Evolutionary conservation across 2,329 filamentous ascomycete genomes (phyloP), one percentile per base, ranked within the genome.

Genomic region (Neonectria faginata): DNA sequence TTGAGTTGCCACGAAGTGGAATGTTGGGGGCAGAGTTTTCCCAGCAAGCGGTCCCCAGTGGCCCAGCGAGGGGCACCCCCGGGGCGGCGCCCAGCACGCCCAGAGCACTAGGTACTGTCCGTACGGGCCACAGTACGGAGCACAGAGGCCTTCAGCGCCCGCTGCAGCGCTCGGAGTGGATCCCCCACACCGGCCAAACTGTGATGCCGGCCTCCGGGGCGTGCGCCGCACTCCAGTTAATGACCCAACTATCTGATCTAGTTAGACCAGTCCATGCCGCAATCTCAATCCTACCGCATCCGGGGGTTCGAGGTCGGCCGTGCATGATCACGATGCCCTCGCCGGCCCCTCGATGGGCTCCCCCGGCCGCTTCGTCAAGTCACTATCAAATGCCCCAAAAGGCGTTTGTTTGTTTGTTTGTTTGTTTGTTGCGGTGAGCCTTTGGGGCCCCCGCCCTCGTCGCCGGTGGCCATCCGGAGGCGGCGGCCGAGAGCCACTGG

Each of bases 21-120:
- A 74, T 73, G 72, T 73, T 74, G 72, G 72, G 67, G 66, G 72
- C 74, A 74, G 72, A 74, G 70, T 74, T 74, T 74, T 74, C 70
- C 60, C 44, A 62, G 66, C 39, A 41, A 61, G 66, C 62, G 45
- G 57, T 62, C 67, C 54, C 68, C 67, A 74, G 72, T 74, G 72
- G 72, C 68, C 66, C 64, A 70, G 60, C 67, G 60, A 68, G 52
- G 72, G 71, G 67, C 68, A 22, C 44, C 60, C 57, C 60, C 50
- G 57, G 50, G 50, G 31, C 52, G 52, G 42, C 53, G 36, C 41
- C 61, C 52, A 73, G 57, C 55, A 69, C 67, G 44, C 55, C 70
- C 64, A 47, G 57, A 64, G 51, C 68, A 65, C 57, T 29, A 57
- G 44, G 47, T 18, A 51, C 48, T 42, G 9, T 42, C 39, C 36